Evolutionary conservation across 805 yeast species (phyloP).

Genomic region (Saccharomycopsis oosterbeekiorum): DNA sequence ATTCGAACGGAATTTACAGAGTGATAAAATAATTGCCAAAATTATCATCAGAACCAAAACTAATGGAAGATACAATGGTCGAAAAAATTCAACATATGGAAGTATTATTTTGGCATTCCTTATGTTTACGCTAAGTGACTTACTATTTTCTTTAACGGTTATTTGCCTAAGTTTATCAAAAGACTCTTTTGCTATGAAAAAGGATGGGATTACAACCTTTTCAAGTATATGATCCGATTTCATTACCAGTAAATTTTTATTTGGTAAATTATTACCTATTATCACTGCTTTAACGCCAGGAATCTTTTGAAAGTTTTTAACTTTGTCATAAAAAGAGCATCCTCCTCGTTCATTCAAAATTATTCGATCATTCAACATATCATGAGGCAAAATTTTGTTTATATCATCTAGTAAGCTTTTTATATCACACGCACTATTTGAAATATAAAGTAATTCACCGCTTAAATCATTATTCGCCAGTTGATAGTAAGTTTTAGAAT

Average conservation of each 20-base stretch:
- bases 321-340: constrained; percentile 47
- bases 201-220: constrained; percentile 37
- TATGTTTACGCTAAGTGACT: constrained; percentile 18
- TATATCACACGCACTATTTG: constrained; percentile 9
- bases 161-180: constrained; percentile 27
- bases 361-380: not conserved
- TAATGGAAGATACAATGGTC: constrained; percentile 20
- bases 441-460: constrained; percentile 8
- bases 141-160: constrained; percentile 12
- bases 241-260: constrained; percentile 43
- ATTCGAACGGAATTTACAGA: constrained; percentile 12
- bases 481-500: not conserved
- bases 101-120: constrained; percentile 23
- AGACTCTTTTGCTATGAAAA: constrained; percentile 38
- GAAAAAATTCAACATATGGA: constrained; percentile 29
- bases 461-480: not conserved
- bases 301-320: constrained; percentile 32
- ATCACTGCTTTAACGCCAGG: constrained; percentile 41
- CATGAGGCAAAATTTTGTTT: not conserved
- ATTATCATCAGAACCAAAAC: constrained; percentile 9
- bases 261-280: constrained; percentile 45
- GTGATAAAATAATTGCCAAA: constrained; percentile 6
- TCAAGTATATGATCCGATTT: constrained; percentile 37
- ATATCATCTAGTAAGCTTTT: not conserved
- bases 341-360: constrained; percentile 32